Evolutionary conservation across 768 basidiomycete genomes (phyloP), one percentile per base, ranked within the genome.

Genomic region (Candolleomyces aberdarensis): DNA sequence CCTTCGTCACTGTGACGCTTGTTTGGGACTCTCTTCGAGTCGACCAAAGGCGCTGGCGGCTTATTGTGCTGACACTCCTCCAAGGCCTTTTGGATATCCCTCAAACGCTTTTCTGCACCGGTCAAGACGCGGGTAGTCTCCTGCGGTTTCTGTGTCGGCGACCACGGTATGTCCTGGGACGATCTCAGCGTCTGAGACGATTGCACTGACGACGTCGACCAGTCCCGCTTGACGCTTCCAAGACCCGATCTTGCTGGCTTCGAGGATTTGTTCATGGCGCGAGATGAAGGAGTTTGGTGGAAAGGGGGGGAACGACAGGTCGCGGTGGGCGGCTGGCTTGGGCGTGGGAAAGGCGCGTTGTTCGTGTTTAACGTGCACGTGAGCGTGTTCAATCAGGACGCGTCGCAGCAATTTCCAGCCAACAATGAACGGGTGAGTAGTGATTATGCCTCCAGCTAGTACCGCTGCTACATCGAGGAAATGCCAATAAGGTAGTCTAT

Each of bases 151-250:
- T 73, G 71, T 53, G 76, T 83, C 55, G 76, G 77, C 1, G 72
- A 69, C 76, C 82, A 82, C 11, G 76, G 71, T 55, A 80, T 78
- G 29, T 79, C 75, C 55, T 77, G 77, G 2, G 80, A 79, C 50
- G 76, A 76, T 14, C 69, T 68, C 15, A 68, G 62, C 40, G 36
- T 36, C 36, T 36, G 36, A 36, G 36, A 36, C 5, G 69, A 58
- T 2, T 70, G 61, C 2, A 69, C 41, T 3, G 74, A 69, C 0
- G 69, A 70, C 63, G 74, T 51, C 0, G 87, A 88, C 69, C 84
- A 92, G 70, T 91, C 85, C 60, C 91, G 82, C 63, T 79, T 78
- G 49, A 91, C 63, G 0, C 80, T 78, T 40, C 82, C 74, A 22
- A 92, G 79, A 0, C 89, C 90, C 0, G 89, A 91, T 64, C 76